A percentile compares a stretch with the other conserved stretches of the same genome.
phyloP scores from a whole-genome alignment of 1,284 basidiomycete genomes.

The Ustilago vetiveriae region DNA sequence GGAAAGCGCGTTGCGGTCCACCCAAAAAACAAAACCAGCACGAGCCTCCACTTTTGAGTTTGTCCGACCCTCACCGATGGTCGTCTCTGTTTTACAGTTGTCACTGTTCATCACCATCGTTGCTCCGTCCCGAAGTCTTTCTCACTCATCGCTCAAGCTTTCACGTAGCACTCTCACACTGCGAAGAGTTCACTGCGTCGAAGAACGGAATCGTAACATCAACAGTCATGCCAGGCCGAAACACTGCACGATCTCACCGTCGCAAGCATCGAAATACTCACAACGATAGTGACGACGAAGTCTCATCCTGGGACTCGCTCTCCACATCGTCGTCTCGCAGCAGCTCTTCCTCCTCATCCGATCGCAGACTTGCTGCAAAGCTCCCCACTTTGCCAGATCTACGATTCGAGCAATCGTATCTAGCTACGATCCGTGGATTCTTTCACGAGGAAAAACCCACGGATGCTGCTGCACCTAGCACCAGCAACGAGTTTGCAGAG shows the following conservation, averaged over 20 bases:
- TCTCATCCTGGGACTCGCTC: conserved; percentile 9
- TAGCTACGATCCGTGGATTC: conserved; percentile 52
- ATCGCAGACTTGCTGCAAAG: conserved; percentile 4
- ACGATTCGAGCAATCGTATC: conserved; percentile 60
- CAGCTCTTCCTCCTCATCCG: conserved; percentile 12
- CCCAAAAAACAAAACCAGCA: not conserved
- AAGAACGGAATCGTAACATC: too few species aligned
- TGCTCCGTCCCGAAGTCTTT: too few species aligned
- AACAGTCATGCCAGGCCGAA: conserved; percentile 2
- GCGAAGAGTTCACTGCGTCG: too few species aligned
- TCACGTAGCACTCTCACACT: too few species aligned
- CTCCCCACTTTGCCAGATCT: conserved; percentile 52
- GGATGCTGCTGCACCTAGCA: not conserved
- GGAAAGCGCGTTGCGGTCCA: too few species aligned
- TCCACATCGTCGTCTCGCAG: conserved; percentile 4
- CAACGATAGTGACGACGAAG: conserved; percentile 6
- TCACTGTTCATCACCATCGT: not conserved
- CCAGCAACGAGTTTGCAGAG: conserved; percentile 1
- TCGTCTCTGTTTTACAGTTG: not conserved
- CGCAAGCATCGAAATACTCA: not conserved
- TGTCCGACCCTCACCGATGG: not conserved
- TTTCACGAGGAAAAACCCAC: conserved; percentile 44
- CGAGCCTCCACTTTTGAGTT: conserved; percentile 7
- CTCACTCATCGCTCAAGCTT: too few species aligned
- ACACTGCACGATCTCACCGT: not conserved